These are phyloP conservation scores for Fraxinus xanthoxyloides DNA, from an alignment of 305 asterid genomes.

Conservation along the genomic window DNA sequence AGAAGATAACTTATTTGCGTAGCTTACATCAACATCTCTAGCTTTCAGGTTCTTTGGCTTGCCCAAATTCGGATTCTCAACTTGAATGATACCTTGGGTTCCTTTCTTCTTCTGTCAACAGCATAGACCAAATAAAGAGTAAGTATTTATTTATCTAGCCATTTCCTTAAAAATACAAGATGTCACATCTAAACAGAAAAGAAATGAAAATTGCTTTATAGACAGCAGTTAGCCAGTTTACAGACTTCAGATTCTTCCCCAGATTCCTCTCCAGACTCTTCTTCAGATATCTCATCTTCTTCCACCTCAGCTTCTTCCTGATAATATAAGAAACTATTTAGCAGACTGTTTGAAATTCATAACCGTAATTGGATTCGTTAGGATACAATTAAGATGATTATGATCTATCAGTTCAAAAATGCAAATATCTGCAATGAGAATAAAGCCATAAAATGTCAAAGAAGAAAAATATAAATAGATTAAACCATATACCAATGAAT, in stretches of 20 bases:
- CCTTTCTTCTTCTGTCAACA: slow-evolving; percentile 72
- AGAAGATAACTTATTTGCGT: not conserved
- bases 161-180: not conserved
- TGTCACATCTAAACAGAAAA: not conserved
- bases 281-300: slow-evolving; percentile 63
- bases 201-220: not conserved
- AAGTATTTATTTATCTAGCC: slow-evolving; percentile 4
- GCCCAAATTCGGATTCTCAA: slow-evolving; percentile 81
- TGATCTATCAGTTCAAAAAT: not conserved
- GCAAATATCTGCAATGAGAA: not conserved
- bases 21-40: slow-evolving; percentile 51
- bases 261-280: slow-evolving; percentile 74
- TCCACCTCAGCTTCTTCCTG: slow-evolving; percentile 64
- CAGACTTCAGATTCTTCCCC: slow-evolving; percentile 66
- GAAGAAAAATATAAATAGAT: not conserved
- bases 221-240: slow-evolving; percentile 12
- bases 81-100: slow-evolving; percentile 72
- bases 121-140: slow-evolving; percentile 11
- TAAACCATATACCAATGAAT: not conserved
- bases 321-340: not conserved
- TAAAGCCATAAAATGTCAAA: not conserved
- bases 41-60: slow-evolving; percentile 91
- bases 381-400: not conserved
- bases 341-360: not conserved
- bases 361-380: not conserved